phyloP scores from a whole-genome alignment of 805 yeast genomes.

The Candida nitratophila region DNA sequence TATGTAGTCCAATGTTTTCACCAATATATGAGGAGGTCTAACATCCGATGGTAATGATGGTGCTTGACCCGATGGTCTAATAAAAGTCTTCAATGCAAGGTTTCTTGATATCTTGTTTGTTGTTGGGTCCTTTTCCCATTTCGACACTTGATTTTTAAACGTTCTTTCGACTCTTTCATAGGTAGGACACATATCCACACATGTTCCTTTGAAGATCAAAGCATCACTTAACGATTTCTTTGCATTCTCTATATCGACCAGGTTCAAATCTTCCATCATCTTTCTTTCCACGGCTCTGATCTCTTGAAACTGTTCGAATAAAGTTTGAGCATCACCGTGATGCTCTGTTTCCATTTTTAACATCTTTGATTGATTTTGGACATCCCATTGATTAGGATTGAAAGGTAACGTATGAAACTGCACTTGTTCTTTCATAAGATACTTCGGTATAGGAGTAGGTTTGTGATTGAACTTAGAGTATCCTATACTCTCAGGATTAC shows the following conservation, averaged over 20 bases:
- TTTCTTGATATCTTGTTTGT: constrained; percentile 49
- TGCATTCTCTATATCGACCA: constrained; percentile 82
- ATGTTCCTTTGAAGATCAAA: constrained; percentile 78
- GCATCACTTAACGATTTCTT: constrained; percentile 85
- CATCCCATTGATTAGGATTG: constrained; percentile 58
- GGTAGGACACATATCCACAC: constrained; percentile 91
- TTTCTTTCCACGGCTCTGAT: constrained; percentile 70
- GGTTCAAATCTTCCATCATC: constrained; percentile 70
- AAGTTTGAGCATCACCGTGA: constrained; percentile 52
- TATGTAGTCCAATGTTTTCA: constrained; percentile 62
- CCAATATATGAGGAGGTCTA: constrained; percentile 78
- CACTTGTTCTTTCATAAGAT: constrained; percentile 24
- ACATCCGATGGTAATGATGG: constrained; percentile 98
- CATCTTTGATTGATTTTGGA: constrained; percentile 61
- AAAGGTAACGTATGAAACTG: constrained; percentile 28
- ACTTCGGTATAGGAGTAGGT: constrained; percentile 20
- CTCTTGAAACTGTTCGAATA: constrained; percentile 68
- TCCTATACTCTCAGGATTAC: constrained; percentile 22
- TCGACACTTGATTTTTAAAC: constrained; percentile 78
- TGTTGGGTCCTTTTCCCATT: constrained; percentile 62
- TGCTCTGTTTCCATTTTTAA: constrained; percentile 36
- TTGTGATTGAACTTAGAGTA: constrained; percentile 16
- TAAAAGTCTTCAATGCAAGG: constrained; percentile 82
- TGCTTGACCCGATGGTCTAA: constrained; percentile 97
- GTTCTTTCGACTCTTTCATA: constrained; percentile 87